Percentiles rank a stretch among this genome's conserved stretches.
phyloP scores from a whole-genome alignment of 139 green algal genomes.

The Chlamydomonas schloesseri region DNA sequence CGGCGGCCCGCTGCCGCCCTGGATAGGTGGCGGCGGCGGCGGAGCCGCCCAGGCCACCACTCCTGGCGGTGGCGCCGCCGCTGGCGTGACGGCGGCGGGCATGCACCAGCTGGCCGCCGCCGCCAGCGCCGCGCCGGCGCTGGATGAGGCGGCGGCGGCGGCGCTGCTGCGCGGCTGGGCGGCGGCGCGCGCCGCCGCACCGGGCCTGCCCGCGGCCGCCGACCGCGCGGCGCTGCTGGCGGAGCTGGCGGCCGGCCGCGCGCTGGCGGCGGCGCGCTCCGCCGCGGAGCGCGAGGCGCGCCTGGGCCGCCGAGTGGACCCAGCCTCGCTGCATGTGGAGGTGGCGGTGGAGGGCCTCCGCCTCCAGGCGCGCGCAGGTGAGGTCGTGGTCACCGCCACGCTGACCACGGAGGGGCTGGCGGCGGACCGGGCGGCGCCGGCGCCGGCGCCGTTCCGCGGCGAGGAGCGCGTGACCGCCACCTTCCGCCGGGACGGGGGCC shows the following conservation, averaged over 20 bases:
- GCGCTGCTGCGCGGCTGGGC: slow-evolving; percentile 44
- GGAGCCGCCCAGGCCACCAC: too few species aligned
- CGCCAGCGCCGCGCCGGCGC: background rate
- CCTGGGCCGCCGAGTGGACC: background rate
- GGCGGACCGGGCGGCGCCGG: background rate
- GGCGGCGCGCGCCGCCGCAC: slow-evolving; percentile 21
- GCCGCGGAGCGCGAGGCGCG: slow-evolving; percentile 15
- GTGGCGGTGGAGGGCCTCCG: slow-evolving; percentile 24
- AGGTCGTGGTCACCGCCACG: slow-evolving; percentile 17
- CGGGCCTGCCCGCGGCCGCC: background rate
- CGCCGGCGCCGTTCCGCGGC: background rate
- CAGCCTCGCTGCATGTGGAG: background rate
- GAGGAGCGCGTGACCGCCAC: background rate
- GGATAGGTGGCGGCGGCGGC: background rate
- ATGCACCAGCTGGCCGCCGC: too few species aligned
- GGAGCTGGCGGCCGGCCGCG: background rate
- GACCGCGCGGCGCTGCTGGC: slow-evolving; percentile 21
- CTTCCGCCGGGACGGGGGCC: background rate
- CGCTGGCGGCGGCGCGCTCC: background rate
- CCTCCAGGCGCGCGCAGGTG: too few species aligned
- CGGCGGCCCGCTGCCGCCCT: background rate
- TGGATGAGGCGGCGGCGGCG: background rate
- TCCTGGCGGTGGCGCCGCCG: background rate
- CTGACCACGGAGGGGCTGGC: slow-evolving; percentile 8
- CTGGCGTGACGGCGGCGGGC: background rate